Evolutionary conservation across 768 basidiomycete genomes (phyloP).

Genomic region (Cyclocybe aegerita): DNA sequence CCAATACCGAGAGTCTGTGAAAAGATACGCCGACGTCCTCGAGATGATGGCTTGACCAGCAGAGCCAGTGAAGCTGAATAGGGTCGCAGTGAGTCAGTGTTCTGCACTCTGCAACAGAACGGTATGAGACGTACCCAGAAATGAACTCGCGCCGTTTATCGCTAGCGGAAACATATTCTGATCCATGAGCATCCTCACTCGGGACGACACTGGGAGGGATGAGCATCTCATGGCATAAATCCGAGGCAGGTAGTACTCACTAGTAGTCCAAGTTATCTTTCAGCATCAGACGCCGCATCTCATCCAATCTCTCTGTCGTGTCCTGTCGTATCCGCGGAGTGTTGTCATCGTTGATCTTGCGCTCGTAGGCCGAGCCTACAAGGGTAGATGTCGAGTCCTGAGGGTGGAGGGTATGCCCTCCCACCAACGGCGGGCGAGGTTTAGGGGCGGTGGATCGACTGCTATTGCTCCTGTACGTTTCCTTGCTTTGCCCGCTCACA

Average conservation of each 20-base stretch:
- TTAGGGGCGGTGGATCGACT: constrained; percentile 34
- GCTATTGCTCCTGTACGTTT: constrained; percentile 26
- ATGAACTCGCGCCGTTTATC: constrained; percentile 82
- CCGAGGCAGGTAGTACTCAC: constrained; percentile 40
- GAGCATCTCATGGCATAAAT: constrained; percentile 8
- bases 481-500: constrained; percentile 28
- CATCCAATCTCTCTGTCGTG: constrained; percentile 58
- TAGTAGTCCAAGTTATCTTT: constrained; percentile 75
- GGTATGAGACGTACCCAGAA: constrained; percentile 52
- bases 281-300: constrained; percentile 62
- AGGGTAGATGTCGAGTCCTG: constrained; percentile 72
- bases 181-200: constrained; percentile 79
- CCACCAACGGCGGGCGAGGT: constrained; percentile 31
- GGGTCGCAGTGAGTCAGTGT: constrained; percentile 3
- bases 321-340: constrained; percentile 52
- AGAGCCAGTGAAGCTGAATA: constrained; percentile 33
- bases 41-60: constrained; percentile 75
- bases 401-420: constrained; percentile 42
- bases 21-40: constrained; percentile 63
- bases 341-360: constrained; percentile 67
- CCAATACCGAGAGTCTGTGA: constrained; percentile 86
- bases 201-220: constrained; percentile 58
- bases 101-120: constrained; percentile 3
- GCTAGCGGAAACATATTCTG: constrained; percentile 75
- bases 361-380: constrained; percentile 70